Evolutionary conservation across 176 grass and related monocot species (phyloP), one percentile per base, ranked within the genome.

Genomic region (Lolium perenne): DNA sequence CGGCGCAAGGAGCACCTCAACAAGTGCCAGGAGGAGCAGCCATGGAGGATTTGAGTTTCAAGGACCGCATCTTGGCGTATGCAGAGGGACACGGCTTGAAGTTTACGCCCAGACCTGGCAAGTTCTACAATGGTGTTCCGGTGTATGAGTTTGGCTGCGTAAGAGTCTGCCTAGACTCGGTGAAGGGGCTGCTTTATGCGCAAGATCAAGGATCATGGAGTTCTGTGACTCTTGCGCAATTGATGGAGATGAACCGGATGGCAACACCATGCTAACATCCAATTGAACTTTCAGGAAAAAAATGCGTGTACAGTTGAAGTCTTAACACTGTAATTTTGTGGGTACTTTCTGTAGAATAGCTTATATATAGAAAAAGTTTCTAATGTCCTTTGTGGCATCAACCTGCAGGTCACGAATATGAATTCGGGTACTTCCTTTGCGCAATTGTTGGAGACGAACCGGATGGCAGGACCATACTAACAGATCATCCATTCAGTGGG

Each of bases 111-210:
- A 95, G 88, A 86, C 83, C 80, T 80, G 93, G 93, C 54, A 98
- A 87, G 78, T 93, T 89, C 78, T 90, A 90, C 43, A 93, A 95
- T 26, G 89, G 89, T 71, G 85, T 91, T 78, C 92, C 75, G 8
- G 91, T 98, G 0, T 98, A 98, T 90, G 91, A 93, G 65, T 98
- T 98, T 87, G 95, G 91, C 75, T 83, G 65, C 0, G 50, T 98
- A 10, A 93, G 91, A 80, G 50, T 95, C 85, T 93, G 91, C 81
- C 72, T 95, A 59, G 93, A 95, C 63, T 97, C 95, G 13, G 76
- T 87, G 68, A 97, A 94, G 85, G 79, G 84, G 76, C 58, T 93
- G 38, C 79, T 97, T 0, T 97, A 91, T 80, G 95, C 95, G 3
- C 92, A 94, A 80, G 61, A 82, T 56, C 86, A 94, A 65, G 89